Evolutionary conservation across 164 flowering plant species (phyloP), one percentile per base, ranked within the genome.

Genomic region (Nelumbo lutea): DNA sequence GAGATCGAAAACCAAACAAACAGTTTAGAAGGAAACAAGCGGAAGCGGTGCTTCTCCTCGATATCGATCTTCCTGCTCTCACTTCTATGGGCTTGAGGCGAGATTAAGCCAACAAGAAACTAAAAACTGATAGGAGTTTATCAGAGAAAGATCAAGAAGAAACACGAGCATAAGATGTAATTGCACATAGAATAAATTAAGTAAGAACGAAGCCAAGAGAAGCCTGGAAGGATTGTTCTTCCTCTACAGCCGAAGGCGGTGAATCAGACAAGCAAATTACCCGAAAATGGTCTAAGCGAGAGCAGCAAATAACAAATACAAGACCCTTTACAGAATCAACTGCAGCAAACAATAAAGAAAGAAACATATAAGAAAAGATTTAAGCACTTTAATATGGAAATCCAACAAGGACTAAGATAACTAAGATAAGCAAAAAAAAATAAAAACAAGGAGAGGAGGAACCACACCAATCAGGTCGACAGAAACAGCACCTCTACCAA

Each of bases 281-380:
- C 55, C 56, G 27, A 40, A 63, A 14, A 57, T 64, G 57, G 39
- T 11, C 51, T 66, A 1, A 65, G 62, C 56, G 51, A 61, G 61
- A 15, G 51, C 47, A 58, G 61, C 45, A 59, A 58, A 51, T 66
- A 51, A 62, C 63, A 45, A 52, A 69, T 68, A 43, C 59, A 59
- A 60, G 48, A 13, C 40, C 61, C 39, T 41, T 68, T 59, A 67
- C 48, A 67, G 47, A 56, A 73, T 64, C 68, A 63, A 73, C 42
- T 51, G 67, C 62, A 69, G 14, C 27, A 27, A 27, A 27, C 27
- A 27, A 27, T 27, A 27, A 27, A 27, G 27, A 27, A 61, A 68
- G 73, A 57, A 58, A 71, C 40, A 75, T 52, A 59, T 57, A 63
- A 71, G 47, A 47, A 47, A 50, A 47, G 6, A 59, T 4, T 1